A percentile compares a stretch with the other conserved stretches of the same genome.
Conservation (phyloP, 129 eudicot species). For the Artemisia argyi region DNA sequence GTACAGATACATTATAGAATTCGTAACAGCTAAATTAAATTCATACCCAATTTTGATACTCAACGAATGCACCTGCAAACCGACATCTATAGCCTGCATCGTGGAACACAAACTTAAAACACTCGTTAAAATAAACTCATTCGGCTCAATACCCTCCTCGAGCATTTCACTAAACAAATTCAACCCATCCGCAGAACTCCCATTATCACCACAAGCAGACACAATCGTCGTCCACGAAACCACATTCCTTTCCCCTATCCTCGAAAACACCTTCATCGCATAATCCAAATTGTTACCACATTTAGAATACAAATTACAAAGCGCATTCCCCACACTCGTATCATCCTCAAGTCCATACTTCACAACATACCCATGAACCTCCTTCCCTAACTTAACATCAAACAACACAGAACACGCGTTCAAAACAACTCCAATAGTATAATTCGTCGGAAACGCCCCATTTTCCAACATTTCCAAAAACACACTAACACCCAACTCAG, state of each 20-base stretch:
- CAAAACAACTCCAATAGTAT: constrained; percentile 60
- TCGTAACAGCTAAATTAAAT: constrained; percentile 44
- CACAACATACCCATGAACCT: constrained; percentile 66
- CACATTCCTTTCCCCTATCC: constrained; percentile 65
- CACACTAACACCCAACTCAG: constrained; percentile 49
- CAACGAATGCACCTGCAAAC: constrained; percentile 71
- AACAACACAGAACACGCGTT: constrained; percentile 53
- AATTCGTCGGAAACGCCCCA: constrained; percentile 71
- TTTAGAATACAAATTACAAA: constrained; percentile 74
- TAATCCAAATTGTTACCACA: constrained; percentile 43
- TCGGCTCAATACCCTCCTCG: constrained; percentile 57
- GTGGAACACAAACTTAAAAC: constrained; percentile 71
- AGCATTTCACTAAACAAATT: constrained; percentile 60
- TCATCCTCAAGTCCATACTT: constrained; percentile 61
- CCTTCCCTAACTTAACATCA: constrained; percentile 51
- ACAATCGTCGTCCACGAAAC: constrained; percentile 84
- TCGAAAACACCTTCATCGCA: constrained; percentile 52
- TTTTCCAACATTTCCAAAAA: constrained; percentile 66
- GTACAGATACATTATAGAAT: constrained; percentile 78
- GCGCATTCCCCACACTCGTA: constrained; percentile 65
- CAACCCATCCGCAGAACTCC: constrained; percentile 62
- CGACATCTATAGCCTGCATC: constrained; percentile 62
- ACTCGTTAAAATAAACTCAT: constrained; percentile 67
- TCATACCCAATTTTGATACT: constrained; percentile 59
- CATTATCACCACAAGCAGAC: constrained; percentile 78